Conservation (phyloP, 2,329 filamentous ascomycete species). For the Pestalotiopsis sp. region DNA sequence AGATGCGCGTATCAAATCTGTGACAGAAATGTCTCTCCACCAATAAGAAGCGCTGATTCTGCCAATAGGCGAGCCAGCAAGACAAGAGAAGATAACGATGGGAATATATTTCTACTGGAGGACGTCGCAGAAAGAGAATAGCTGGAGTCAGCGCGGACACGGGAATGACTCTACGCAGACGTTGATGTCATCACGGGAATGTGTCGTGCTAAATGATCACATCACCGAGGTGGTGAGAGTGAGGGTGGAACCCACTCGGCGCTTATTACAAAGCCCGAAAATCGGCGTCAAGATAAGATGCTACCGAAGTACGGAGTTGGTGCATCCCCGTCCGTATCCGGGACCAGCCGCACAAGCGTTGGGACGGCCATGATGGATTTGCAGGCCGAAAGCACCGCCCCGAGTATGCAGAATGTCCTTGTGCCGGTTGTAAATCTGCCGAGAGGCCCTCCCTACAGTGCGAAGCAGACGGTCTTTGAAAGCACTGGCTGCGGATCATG, state of each 20-base stretch:
- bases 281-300: conserved; percentile 1
- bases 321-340: neutral
- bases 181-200: neutral
- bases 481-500: neutral
- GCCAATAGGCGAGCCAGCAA: neutral
- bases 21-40: conserved; percentile 2
- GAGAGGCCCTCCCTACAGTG: neutral
- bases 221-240: neutral
- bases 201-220: neutral
- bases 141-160: neutral
- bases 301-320: neutral
- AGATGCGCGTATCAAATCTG: neutral
- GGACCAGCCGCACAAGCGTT: neutral
- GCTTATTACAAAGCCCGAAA: neutral
- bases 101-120: neutral
- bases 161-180: neutral
- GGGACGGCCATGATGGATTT: neutral
- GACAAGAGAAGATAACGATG: neutral
- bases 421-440: neutral
- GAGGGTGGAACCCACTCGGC: neutral
- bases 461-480: neutral
- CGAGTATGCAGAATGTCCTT: neutral
- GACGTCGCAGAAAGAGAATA: neutral
- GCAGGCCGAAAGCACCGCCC: neutral
- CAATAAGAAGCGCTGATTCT: neutral